Evolutionary conservation across 148 eudicot species (phyloP).

Genomic region (Mesembryanthemum crystallinum): DNA sequence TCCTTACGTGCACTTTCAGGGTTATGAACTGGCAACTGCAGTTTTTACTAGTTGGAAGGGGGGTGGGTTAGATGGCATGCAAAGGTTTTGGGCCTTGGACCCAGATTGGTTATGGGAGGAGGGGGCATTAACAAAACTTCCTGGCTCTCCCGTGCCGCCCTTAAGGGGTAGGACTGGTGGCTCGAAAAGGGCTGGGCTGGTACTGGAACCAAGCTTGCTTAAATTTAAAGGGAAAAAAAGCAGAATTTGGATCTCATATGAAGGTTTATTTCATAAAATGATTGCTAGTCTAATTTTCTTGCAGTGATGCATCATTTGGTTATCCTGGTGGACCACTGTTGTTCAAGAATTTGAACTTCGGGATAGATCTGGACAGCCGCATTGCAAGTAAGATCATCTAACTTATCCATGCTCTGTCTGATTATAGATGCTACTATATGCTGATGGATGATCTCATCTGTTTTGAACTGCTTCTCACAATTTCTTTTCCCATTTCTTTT

Average conservation of each 20-base stretch:
- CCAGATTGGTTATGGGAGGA: too few relatives aligned
- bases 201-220: too few relatives aligned
- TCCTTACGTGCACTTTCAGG: too few relatives aligned
- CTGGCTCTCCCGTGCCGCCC: too few relatives aligned
- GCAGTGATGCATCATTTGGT: constrained; percentile 98
- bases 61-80: too few relatives aligned
- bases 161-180: too few relatives aligned
- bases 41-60: too few relatives aligned
- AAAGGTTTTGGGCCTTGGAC: too few relatives aligned
- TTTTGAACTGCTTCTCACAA: neutral
- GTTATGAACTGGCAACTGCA: too few relatives aligned
- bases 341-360: constrained; percentile 93
- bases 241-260: constrained; percentile 1
- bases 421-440: constrained; percentile 3
- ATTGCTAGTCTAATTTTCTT: constrained; percentile 24
- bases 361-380: constrained; percentile 97
- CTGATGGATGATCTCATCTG: neutral
- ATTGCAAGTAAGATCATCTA: constrained; percentile 75
- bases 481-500: neutral
- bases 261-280: neutral
- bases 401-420: constrained; percentile 16
- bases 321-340: constrained; percentile 91
- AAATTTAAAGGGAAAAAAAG: neutral
- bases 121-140: too few relatives aligned
- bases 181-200: too few relatives aligned